phyloP scores from a whole-genome alignment of 2,329 filamentous ascomycete species.

The Pseudopithomyces chartarum region DNA sequence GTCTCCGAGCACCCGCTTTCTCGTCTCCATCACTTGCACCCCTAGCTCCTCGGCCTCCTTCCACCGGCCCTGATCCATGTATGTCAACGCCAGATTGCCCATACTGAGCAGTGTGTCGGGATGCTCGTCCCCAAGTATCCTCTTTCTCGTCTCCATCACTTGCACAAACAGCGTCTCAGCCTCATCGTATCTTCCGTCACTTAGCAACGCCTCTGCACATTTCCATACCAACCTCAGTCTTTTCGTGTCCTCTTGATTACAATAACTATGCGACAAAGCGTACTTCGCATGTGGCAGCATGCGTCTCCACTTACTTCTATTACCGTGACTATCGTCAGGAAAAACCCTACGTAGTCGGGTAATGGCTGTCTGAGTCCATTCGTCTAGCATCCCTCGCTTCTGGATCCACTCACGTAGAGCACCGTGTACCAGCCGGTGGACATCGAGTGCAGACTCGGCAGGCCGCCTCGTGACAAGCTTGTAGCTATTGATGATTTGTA shows the following conservation, averaged over 20 bases:
- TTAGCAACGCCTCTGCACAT: slow-evolving; percentile 16
- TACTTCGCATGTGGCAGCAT: slow-evolving; percentile 22
- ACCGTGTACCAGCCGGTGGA: slow-evolving; percentile 19
- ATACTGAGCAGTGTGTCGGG: slow-evolving; percentile 3
- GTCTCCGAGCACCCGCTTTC: slow-evolving; percentile 3
- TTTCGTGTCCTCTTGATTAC: background rate
- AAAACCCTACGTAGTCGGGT: slow-evolving; percentile 20
- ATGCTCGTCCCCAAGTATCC: slow-evolving; percentile 1
- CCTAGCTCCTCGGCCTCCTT: slow-evolving; percentile 8
- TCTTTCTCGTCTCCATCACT: slow-evolving; percentile 6
- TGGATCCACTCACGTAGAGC: slow-evolving; percentile 14
- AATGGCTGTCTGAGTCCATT: slow-evolving; percentile 15
- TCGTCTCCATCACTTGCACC: slow-evolving; percentile 19
- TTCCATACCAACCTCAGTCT: background rate
- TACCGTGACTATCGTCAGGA: slow-evolving; percentile 15
- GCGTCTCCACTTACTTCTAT: slow-evolving; percentile 27
- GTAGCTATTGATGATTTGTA: slow-evolving; percentile 18
- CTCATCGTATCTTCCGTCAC: slow-evolving; percentile 17
- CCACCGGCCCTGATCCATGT: background rate
- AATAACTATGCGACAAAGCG: slow-evolving; percentile 12
- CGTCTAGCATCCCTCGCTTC: slow-evolving; percentile 1
- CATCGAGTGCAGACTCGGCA: slow-evolving; percentile 15
- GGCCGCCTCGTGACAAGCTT: slow-evolving; percentile 17
- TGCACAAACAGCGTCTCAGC: slow-evolving; percentile 17
- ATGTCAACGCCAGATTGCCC: background rate